Percentiles rank a stretch among this genome's conserved stretches.
phyloP scores from a whole-genome alignment of 371 early-diverging fungal genomes.

The Catenaria anguillulae region DNA sequence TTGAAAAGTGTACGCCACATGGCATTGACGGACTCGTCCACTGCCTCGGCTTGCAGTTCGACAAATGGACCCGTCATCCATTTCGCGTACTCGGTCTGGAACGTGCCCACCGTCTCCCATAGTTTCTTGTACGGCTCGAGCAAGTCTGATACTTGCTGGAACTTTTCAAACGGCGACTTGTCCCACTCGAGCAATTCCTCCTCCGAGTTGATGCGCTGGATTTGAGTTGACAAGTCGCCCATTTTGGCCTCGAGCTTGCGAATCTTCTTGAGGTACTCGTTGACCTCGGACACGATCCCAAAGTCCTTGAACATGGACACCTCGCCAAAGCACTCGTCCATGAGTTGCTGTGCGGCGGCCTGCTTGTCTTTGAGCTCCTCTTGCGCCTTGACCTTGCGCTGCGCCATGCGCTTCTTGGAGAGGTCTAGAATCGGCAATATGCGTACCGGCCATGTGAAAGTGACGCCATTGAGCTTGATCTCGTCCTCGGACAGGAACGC shows the following conservation, averaged over 20 bases:
- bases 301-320: conserved; percentile 37
- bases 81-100: conserved; percentile 35
- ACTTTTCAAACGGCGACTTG: conserved; percentile 34
- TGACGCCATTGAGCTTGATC: conserved; percentile 31
- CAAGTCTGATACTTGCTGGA: conserved; percentile 27
- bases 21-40: conserved; percentile 30
- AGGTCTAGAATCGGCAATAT: conserved; percentile 29
- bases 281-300: conserved; percentile 40
- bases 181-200: conserved; percentile 38
- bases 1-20: conserved; percentile 35
- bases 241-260: conserved; percentile 31
- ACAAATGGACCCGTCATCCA: conserved; percentile 42
- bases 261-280: conserved; percentile 41
- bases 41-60: conserved; percentile 35
- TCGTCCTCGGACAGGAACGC: conserved; percentile 35
- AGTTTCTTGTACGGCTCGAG: conserved; percentile 39
- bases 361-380: conserved; percentile 26
- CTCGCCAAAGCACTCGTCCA: conserved; percentile 32
- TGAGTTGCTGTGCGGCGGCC: conserved; percentile 24
- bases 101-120: conserved; percentile 34
- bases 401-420: conserved; percentile 28
- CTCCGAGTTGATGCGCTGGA: conserved; percentile 35
- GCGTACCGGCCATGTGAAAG: conserved; percentile 38
- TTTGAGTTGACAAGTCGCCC: conserved; percentile 24
- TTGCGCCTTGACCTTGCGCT: conserved; percentile 29